Evolutionary conservation across 306 rosid species (phyloP).

Genomic region (Sechiopsis laciniata): DNA sequence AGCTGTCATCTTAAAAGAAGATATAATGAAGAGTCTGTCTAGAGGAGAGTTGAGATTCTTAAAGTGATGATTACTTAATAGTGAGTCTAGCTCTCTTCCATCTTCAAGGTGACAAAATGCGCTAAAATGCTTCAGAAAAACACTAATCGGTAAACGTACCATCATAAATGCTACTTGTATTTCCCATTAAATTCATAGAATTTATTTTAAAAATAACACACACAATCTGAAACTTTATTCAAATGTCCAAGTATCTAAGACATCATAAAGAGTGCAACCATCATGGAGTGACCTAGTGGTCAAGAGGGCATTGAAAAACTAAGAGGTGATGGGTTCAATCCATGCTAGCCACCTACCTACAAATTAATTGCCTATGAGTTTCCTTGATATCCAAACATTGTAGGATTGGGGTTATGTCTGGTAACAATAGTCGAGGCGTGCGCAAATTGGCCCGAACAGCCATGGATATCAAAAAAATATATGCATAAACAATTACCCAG

Average conservation of each 20-base stretch:
- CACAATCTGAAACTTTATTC: neutral
- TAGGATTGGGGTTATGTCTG: too few relatives aligned
- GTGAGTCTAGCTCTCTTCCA: neutral
- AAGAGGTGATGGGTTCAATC: too few relatives aligned
- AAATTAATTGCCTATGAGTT: too few relatives aligned
- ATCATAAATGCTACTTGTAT: neutral
- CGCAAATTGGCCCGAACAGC: too few relatives aligned
- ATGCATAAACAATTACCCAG: neutral
- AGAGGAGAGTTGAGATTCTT: neutral
- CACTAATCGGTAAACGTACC: neutral
- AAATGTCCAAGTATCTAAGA: slow-evolving; percentile 1
- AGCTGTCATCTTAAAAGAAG: neutral
- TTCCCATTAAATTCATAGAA: neutral
- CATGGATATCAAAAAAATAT: neutral
- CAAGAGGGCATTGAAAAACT: too few relatives aligned
- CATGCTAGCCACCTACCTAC: too few relatives aligned
- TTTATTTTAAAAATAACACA: neutral
- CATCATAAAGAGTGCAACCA: neutral
- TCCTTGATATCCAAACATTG: too few relatives aligned
- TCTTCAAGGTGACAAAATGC: neutral
- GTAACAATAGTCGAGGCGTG: too few relatives aligned
- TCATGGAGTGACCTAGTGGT: too few relatives aligned
- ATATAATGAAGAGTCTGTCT: neutral
- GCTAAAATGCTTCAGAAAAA: neutral
- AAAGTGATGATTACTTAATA: neutral